Evolutionary conservation across 148 eudicot genomes (phyloP).

Genomic region (Silene conica): DNA sequence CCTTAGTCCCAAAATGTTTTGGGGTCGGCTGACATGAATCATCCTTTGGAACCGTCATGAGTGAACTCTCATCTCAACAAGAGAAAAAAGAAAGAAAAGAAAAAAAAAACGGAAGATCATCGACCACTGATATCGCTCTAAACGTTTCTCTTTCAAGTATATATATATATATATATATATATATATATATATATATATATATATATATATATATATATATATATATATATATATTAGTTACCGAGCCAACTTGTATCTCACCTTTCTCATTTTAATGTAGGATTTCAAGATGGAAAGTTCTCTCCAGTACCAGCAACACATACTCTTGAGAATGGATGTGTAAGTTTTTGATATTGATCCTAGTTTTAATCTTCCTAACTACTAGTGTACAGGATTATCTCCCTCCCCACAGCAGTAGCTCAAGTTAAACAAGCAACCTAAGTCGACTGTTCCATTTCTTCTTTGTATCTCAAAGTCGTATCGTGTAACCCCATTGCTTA

Average conservation of each 20-base stretch:
- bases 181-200: no score
- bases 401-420: neutral
- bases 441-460: neutral
- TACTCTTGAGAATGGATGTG: conserved; percentile 69
- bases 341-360: conserved; percentile 32
- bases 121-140: no score
- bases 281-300: conserved; percentile 55
- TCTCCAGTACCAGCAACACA: conserved; percentile 39
- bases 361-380: neutral
- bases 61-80: no score
- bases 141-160: no score
- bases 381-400: neutral
- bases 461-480: neutral
- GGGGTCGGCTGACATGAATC: no score
- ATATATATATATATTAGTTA: no score
- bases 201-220: no score
- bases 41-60: no score
- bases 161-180: no score
- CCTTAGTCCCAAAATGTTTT: no score
- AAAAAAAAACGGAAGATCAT: no score
- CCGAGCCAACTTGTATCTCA: neutral
- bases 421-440: neutral
- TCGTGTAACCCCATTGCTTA: neutral
- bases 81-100: no score
- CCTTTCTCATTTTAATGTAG: conserved; percentile 39